Evolutionary conservation across 805 yeast species (phyloP).

Genomic region (Cyberlindnera samutprakarnensis): DNA sequence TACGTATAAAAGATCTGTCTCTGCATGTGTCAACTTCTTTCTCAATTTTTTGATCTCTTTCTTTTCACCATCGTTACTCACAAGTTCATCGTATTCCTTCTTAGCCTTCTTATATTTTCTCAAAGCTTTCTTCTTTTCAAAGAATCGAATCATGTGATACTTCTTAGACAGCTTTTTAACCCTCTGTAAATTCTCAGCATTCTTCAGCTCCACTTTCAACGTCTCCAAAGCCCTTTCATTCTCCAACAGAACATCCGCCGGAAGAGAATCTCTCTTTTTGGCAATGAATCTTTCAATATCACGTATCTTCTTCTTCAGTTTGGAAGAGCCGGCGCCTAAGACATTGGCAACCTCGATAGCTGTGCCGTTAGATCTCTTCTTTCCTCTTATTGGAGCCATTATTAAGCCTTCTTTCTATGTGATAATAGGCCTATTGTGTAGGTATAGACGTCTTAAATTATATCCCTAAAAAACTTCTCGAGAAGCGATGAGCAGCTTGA

Average conservation of each 20-base stretch:
- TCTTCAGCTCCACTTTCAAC: conserved; percentile 47
- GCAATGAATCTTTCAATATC: conserved; percentile 68
- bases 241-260: conserved; percentile 57
- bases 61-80: conserved; percentile 28
- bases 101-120: conserved; percentile 51
- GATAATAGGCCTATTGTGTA: too few relatives aligned
- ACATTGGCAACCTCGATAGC: conserved; percentile 23
- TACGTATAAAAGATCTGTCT: conserved; percentile 68
- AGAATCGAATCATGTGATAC: conserved; percentile 90
- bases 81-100: conserved; percentile 24
- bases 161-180: conserved; percentile 52
- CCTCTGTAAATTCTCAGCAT: conserved; percentile 35
- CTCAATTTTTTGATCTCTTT: conserved; percentile 38
- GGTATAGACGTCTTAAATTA: too few relatives aligned
- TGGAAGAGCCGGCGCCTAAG: conserved; percentile 36
- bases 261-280: conserved; percentile 45
- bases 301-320: conserved; percentile 78
- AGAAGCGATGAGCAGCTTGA: too few relatives aligned
- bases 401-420: not conserved
- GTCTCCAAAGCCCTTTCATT: conserved; percentile 74
- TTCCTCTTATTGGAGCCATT: conserved; percentile 15
- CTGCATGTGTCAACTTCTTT: conserved; percentile 46
- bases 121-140: conserved; percentile 80
- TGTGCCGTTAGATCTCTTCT: conserved; percentile 5
- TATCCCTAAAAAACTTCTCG: too few relatives aligned